A percentile compares a stretch with the other conserved stretches of the same genome.
phyloP scores from a whole-genome alignment of 306 rosid genomes.

The Lagenaria siceraria region DNA sequence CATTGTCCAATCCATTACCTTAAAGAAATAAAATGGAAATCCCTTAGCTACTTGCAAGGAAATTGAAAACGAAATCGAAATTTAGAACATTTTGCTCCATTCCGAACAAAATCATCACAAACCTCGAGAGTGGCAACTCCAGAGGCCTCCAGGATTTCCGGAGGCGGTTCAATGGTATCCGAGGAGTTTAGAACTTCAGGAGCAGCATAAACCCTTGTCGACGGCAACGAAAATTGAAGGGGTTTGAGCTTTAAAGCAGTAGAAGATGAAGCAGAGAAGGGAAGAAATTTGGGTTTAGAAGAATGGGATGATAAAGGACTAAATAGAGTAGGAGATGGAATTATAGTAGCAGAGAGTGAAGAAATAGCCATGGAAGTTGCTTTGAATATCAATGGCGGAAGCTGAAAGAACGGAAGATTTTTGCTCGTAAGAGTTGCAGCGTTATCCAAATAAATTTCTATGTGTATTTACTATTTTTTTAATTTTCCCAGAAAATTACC shows the following conservation, averaged over 20 bases:
- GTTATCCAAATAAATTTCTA: neutral
- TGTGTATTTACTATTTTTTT: neutral
- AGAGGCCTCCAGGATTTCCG: slow-evolving; percentile 26
- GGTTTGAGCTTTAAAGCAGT: slow-evolving; percentile 24
- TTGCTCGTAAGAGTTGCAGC: neutral
- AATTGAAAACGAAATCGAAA: neutral
- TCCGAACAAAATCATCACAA: neutral
- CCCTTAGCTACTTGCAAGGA: neutral
- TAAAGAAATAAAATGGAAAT: neutral
- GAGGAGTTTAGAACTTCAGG: slow-evolving; percentile 54
- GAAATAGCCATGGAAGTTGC: slow-evolving; percentile 58
- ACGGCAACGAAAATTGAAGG: slow-evolving; percentile 23
- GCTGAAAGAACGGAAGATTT: neutral
- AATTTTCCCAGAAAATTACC: neutral
- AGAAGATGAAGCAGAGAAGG: slow-evolving; percentile 18
- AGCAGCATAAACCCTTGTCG: slow-evolving; percentile 47
- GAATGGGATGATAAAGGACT: slow-evolving; percentile 27
- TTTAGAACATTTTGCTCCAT: neutral
- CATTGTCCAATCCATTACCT: neutral
- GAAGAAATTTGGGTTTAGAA: slow-evolving; percentile 22
- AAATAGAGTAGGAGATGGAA: slow-evolving; percentile 39
- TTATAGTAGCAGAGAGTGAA: slow-evolving; percentile 43
- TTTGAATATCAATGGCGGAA: neutral
- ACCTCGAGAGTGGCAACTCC: slow-evolving; percentile 31
- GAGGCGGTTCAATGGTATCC: slow-evolving; percentile 26